These are phyloP conservation scores for Lodderomyces parapsilosis DNA, from an alignment of 1,139 yeast genomes.

Conservation along the genomic window DNA sequence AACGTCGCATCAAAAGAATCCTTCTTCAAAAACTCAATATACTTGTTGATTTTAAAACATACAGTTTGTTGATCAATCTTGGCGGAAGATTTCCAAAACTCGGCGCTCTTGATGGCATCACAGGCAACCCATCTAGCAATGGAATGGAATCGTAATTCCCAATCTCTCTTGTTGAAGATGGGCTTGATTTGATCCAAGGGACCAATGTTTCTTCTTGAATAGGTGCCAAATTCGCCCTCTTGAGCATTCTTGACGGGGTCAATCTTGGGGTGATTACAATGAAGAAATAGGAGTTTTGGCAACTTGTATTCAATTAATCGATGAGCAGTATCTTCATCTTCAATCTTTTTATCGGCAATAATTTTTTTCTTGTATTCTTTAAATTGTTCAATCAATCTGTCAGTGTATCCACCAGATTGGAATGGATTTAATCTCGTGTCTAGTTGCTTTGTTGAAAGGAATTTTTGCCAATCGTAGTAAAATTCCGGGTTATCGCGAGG, in stretches of 20 bases:
- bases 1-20: constrained; percentile 18
- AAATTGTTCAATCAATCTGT: constrained; percentile 23
- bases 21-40: constrained; percentile 27
- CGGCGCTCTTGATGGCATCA: constrained; percentile 23
- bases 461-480: constrained; percentile 28
- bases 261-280: constrained; percentile 43
- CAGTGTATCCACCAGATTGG: constrained; percentile 29
- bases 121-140: constrained; percentile 38
- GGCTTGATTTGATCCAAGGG: constrained; percentile 15
- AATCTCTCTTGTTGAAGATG: constrained; percentile 14
- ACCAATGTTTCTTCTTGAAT: constrained; percentile 25
- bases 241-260: constrained; percentile 28
- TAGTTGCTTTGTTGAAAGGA: constrained; percentile 18
- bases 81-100: constrained; percentile 24
- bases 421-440: constrained; percentile 34
- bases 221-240: constrained; percentile 18
- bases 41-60: constrained; percentile 25
- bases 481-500: constrained; percentile 26
- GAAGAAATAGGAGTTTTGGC: constrained; percentile 36
- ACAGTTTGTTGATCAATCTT: constrained; percentile 21
- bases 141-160: constrained; percentile 33
- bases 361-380: constrained; percentile 13
- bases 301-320: constrained; percentile 15
- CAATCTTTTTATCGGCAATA: constrained; percentile 13
- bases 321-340: constrained; percentile 13